phyloP scores from a whole-genome alignment of 1,139 yeast genomes.

The Wickerhamiella pararugosa region DNA sequence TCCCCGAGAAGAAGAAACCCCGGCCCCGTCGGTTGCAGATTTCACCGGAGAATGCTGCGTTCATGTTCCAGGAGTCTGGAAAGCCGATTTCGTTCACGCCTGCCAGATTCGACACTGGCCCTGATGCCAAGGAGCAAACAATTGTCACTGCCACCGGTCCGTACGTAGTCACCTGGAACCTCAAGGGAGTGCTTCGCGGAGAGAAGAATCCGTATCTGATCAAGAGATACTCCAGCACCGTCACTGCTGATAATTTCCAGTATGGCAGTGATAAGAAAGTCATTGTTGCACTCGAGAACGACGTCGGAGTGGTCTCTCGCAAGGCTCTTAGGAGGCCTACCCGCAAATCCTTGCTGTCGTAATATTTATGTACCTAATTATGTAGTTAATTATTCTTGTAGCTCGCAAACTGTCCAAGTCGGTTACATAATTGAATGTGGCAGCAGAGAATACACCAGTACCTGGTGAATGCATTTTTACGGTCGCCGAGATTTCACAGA shows the following conservation, averaged over 20 bases:
- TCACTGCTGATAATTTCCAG: constrained; percentile 66
- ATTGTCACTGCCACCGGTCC: constrained; percentile 72
- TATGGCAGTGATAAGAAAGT: constrained; percentile 60
- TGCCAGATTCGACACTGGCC: constrained; percentile 64
- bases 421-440: constrained; percentile 12
- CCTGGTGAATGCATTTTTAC: constrained; percentile 31
- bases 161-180: constrained; percentile 69
- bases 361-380: background rate
- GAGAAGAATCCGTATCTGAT: constrained; percentile 45
- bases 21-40: constrained; percentile 52
- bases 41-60: constrained; percentile 58
- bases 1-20: constrained; percentile 53
- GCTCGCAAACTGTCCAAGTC: too few relatives aligned
- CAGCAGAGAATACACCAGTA: constrained; percentile 17
- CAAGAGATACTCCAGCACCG: constrained; percentile 43
- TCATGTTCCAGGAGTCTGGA: constrained; percentile 40
- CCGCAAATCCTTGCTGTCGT: constrained; percentile 29
- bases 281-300: constrained; percentile 54
- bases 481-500: constrained; percentile 49
- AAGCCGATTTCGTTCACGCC: constrained; percentile 44
- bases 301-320: constrained; percentile 51
- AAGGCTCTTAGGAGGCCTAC: constrained; percentile 42
- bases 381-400: background rate
- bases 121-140: constrained; percentile 46
- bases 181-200: constrained; percentile 41